Percentiles rank a stretch among this genome's conserved stretches.
These are phyloP conservation scores for Pyrenophora tritici-repentis DNA, from an alignment of 2,329 filamentous ascomycete genomes.

Conservation along the genomic window DNA sequence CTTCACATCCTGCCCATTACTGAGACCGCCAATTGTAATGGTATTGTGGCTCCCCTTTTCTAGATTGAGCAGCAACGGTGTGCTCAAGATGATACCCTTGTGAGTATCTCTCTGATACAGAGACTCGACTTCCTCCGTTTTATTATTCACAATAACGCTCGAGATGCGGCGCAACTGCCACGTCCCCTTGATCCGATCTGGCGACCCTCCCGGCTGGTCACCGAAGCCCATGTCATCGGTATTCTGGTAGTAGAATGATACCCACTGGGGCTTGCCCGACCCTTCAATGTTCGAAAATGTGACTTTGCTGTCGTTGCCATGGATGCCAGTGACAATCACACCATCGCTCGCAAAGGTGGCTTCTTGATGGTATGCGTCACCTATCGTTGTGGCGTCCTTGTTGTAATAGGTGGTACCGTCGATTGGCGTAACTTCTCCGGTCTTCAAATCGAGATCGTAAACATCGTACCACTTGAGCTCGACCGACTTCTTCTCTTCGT, in stretches of 20 bases:
- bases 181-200: constrained; percentile 63
- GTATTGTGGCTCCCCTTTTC: constrained; percentile 62
- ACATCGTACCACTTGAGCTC: constrained; percentile 60
- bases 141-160: constrained; percentile 64
- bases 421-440: constrained; percentile 55
- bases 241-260: constrained; percentile 64
- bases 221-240: constrained; percentile 67
- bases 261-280: constrained; percentile 59
- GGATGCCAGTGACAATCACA: constrained; percentile 58
- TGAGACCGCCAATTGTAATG: constrained; percentile 62
- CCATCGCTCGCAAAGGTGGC: constrained; percentile 58
- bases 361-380: constrained; percentile 61
- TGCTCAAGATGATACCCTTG: constrained; percentile 64
- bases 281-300: constrained; percentile 58
- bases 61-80: constrained; percentile 60
- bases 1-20: constrained; percentile 61
- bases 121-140: constrained; percentile 55
- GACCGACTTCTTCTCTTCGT: constrained; percentile 58
- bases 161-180: constrained; percentile 66
- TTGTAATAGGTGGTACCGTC: constrained; percentile 56
- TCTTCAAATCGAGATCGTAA: constrained; percentile 60
- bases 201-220: constrained; percentile 57
- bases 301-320: constrained; percentile 60
- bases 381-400: constrained; percentile 52
- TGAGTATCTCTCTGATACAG: constrained; percentile 61